Conservation (phyloP, 1,284 basidiomycete species). For the Blastosporella zonata region DNA sequence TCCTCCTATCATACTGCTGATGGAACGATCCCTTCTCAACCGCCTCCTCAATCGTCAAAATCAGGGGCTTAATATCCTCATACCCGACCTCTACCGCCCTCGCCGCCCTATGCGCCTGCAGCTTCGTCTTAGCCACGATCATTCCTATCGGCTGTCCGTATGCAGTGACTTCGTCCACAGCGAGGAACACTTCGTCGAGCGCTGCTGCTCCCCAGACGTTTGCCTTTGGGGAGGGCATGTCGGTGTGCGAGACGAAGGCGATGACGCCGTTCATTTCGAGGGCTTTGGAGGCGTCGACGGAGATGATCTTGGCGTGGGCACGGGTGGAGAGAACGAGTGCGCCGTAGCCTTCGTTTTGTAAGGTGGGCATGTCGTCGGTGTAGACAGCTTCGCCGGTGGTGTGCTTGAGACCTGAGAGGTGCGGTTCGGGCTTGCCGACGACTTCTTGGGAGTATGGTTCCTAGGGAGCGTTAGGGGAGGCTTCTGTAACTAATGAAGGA, state of each 20-base stretch:
- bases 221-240: conserved; percentile 15
- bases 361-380: conserved; percentile 15
- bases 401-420: conserved; percentile 18
- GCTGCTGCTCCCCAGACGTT: conserved; percentile 15
- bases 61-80: conserved; percentile 9
- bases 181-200: conserved; percentile 16
- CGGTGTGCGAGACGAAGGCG: conserved; percentile 13
- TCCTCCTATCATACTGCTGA: conserved; percentile 12
- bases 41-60: conserved; percentile 19
- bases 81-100: conserved; percentile 12
- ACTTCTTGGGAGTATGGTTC: conserved; percentile 18
- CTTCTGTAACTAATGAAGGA: no score
- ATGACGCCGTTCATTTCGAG: conserved; percentile 14
- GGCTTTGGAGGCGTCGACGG: conserved; percentile 12
- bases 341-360: conserved; percentile 14
- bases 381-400: conserved; percentile 17
- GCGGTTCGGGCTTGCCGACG: conserved; percentile 17
- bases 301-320: conserved; percentile 14
- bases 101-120: conserved; percentile 15
- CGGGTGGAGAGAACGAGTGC: conserved; percentile 16
- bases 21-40: conserved; percentile 13
- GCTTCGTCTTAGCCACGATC: conserved; percentile 15
- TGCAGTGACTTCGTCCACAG: conserved; percentile 14
- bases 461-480: neutral
- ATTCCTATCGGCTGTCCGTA: conserved; percentile 17